Evolutionary conservation across 768 basidiomycete species (phyloP).

Genomic region (Suillus subaureus): DNA sequence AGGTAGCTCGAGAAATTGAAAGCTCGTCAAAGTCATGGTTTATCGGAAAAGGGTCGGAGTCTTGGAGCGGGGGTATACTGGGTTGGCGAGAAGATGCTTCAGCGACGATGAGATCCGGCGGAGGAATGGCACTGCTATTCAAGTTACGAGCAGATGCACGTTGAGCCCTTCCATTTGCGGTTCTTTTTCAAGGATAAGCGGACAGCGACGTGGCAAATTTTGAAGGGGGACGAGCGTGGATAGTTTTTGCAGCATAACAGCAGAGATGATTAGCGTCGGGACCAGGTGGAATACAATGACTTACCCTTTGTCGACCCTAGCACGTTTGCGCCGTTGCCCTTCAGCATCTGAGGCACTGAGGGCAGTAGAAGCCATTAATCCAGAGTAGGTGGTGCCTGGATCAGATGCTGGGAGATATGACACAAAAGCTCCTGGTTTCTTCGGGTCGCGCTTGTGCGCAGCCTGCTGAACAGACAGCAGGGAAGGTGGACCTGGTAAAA

Average conservation of each 20-base stretch:
- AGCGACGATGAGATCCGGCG: constrained; percentile 41
- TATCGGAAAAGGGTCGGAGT: constrained; percentile 54
- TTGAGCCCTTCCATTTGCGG: constrained; percentile 68
- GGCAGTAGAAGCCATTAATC: constrained; percentile 62
- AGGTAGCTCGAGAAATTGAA: constrained; percentile 65
- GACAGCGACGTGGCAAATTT: constrained; percentile 15
- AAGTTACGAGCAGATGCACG: constrained; percentile 71
- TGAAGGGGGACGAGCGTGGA: constrained; percentile 29
- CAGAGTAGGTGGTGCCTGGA: constrained; percentile 88
- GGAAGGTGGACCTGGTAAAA: constrained; percentile 86
- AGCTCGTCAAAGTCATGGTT: constrained; percentile 61
- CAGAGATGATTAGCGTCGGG: constrained; percentile 15
- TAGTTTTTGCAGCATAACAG: constrained; percentile 19
- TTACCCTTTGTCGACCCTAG: constrained; percentile 74
- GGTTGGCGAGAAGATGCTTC: constrained; percentile 42
- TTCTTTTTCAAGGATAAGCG: constrained; percentile 37
- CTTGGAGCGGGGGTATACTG: constrained; percentile 44
- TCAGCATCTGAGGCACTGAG: constrained; percentile 59
- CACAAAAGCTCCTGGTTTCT: constrained; percentile 66
- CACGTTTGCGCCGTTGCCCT: constrained; percentile 70
- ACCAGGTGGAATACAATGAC: constrained; percentile 34
- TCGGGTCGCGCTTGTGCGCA: constrained; percentile 77
- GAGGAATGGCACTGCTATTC: constrained; percentile 40
- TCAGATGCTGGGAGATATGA: constrained; percentile 85
- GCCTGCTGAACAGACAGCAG: constrained; percentile 70